Percentiles rank a stretch among this genome's conserved stretches.
These are phyloP conservation scores for Triticum timopheevii DNA, from an alignment of 176 grass and related monocot genomes.

Conservation along the genomic window DNA sequence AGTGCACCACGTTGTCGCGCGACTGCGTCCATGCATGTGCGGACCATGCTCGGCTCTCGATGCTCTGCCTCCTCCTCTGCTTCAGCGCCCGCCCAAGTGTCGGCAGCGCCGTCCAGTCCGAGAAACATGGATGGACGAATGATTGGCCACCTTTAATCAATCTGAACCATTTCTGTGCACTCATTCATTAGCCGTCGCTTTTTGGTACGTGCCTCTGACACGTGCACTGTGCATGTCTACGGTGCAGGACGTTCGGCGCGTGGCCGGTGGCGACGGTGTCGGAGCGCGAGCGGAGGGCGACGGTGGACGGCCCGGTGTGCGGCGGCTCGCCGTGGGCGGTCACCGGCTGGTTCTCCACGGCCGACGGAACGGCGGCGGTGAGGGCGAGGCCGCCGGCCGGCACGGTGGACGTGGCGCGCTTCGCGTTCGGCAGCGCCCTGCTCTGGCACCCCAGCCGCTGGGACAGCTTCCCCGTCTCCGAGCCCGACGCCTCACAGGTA, in stretches of 20 bases:
- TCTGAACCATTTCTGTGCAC: background rate
- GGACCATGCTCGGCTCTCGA: background rate
- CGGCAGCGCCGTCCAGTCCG: background rate
- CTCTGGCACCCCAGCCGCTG: conserved; percentile 37
- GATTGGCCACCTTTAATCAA: background rate
- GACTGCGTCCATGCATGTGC: background rate
- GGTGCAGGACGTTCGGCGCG: conserved; percentile 58
- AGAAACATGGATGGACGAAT: background rate
- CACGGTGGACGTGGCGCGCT: conserved; percentile 33
- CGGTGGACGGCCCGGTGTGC: conserved; percentile 65
- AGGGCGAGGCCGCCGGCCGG: background rate
- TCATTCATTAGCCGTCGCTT: conserved; percentile 13
- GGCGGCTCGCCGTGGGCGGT: background rate
- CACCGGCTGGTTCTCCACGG: conserved; percentile 59
- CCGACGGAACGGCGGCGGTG: background rate
- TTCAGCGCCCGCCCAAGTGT: background rate
- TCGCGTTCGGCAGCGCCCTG: conserved; percentile 55
- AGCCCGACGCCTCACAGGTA: conserved; percentile 65
- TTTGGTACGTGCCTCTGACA: background rate
- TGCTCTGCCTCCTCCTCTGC: background rate
- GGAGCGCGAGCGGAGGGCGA: conserved; percentile 45
- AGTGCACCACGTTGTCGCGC: background rate
- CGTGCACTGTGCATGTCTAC: background rate
- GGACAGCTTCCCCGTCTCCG: conserved; percentile 55
- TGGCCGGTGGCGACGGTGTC: conserved; percentile 81